Conservation (phyloP, 805 yeast genomes). For the Sugiyamaella chiloensis region DNA sequence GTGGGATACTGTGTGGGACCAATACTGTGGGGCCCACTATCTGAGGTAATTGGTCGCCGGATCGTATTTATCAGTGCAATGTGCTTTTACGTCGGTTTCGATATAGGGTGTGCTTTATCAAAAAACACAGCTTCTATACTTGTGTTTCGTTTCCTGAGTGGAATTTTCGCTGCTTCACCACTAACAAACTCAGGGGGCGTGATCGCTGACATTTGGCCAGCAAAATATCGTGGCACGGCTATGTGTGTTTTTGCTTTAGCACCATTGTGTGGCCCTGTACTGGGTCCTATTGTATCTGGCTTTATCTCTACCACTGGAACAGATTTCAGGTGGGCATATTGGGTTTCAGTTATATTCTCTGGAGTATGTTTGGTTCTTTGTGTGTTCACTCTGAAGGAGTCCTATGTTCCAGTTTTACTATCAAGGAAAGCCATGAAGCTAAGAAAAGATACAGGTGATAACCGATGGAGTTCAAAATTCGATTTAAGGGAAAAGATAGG, state of each 20-base stretch:
- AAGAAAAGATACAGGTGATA: no score
- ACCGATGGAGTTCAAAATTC: no score
- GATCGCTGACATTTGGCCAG: slow-evolving; percentile 39
- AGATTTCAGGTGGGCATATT: slow-evolving; percentile 87
- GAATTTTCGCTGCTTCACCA: slow-evolving; percentile 75
- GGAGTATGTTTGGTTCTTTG: slow-evolving; percentile 39
- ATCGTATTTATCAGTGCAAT: slow-evolving; percentile 55
- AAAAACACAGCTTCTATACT: slow-evolving; percentile 33
- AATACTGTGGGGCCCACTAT: slow-evolving; percentile 62
- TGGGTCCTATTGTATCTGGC: slow-evolving; percentile 71
- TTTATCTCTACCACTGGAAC: slow-evolving; percentile 54
- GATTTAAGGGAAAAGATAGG: no score
- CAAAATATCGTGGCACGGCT: slow-evolving; percentile 27
- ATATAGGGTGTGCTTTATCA: slow-evolving; percentile 47
- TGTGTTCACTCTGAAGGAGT: slow-evolving; percentile 53
- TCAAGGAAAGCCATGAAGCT: no score
- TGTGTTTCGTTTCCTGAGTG: slow-evolving; percentile 69
- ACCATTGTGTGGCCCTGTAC: slow-evolving; percentile 59
- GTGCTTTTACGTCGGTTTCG: slow-evolving; percentile 44
- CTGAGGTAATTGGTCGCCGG: slow-evolving; percentile 69
- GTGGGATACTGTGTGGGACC: no score
- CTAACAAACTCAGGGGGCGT: slow-evolving; percentile 52
- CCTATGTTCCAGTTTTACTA: slow-evolving; percentile 73
- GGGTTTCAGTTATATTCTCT: slow-evolving; percentile 60
- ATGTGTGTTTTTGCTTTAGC: slow-evolving; percentile 4